phyloP scores from a whole-genome alignment of 2,329 filamentous ascomycete genomes.

The Ophiostoma sp. region DNA sequence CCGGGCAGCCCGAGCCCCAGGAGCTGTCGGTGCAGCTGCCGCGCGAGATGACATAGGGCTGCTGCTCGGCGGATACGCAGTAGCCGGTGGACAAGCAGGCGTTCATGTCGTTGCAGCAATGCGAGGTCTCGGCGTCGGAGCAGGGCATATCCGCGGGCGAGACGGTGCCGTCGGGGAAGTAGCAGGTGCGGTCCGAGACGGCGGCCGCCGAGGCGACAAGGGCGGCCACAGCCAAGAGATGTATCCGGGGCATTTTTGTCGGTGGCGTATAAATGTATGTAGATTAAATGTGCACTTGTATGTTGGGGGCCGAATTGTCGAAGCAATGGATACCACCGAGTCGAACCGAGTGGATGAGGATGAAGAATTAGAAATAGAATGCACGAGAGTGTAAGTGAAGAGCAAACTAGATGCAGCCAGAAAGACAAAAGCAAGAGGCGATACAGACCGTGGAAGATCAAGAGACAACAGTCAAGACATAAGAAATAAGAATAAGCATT shows the following conservation, averaged over 20 bases:
- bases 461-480: neutral
- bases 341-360: neutral
- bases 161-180: constrained; percentile 24
- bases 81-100: constrained; percentile 24
- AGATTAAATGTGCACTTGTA: neutral
- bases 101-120: constrained; percentile 24
- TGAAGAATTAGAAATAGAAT: neutral
- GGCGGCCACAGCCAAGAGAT: neutral
- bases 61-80: constrained; percentile 22
- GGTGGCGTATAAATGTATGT: neutral
- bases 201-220: neutral
- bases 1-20: constrained; percentile 25
- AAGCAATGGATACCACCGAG: neutral
- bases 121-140: constrained; percentile 16
- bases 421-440: neutral
- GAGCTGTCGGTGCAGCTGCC: constrained; percentile 24
- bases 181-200: constrained; percentile 21
- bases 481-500: constrained; percentile 4
- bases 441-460: neutral
- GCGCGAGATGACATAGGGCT: constrained; percentile 23
- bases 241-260: neutral
- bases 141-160: constrained; percentile 18
- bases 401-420: neutral
- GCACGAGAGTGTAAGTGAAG: neutral
- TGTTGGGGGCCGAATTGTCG: neutral